Base-by-base conservation (phyloP, 208 protist species). In the Phytomonas sp. region DNA sequence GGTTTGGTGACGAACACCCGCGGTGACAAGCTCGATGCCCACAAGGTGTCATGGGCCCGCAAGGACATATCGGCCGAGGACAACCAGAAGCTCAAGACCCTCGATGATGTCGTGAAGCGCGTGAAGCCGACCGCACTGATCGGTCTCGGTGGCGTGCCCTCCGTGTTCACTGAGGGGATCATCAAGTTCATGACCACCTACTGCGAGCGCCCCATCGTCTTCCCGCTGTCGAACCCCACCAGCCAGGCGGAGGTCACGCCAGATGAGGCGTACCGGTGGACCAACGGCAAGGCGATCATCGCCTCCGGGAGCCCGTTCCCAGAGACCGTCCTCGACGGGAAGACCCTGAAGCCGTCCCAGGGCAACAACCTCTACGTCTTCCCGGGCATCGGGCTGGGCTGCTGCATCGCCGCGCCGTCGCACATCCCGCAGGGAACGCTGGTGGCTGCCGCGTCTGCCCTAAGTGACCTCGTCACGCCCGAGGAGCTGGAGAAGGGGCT, bases 341-440 rank as follows among this genome's bases (percentile, higher is more conserved):
- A 88, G 61, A 88, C 79, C 8, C 69, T 93, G 46, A 66, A 74
- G 32, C 92, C 96, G 29, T 91, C 92, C 56, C 98, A 99, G 84
- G 97, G 95, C 53, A 99, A 99, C 85, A 99, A 99, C 84, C 90
- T 98, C 60, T 96, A 97, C 77, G 88, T 98, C 62, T 98, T 98
- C 85, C 96, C 96, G 29, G 97, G 96, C 56, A 66, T 99, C 29
- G 98, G 94, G 53, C 88, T 99, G 28, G 98, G 93, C 43, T 89
- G 84, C 66, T 79, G 76, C 7, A 67, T 95, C 20, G 82, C 78
- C 9, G 74, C 85, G 66, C 82, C 92, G 23, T 82, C 76, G 13
- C 63, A 85, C 63, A 95, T 98, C 67, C 87, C 96, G 20, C 89
- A 98, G 53, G 77, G 79, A 15, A 84, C 98, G 73, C 80, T 99